Conservation (phyloP, 768 basidiomycete genomes). For the Amanita brunnescens region DNA sequence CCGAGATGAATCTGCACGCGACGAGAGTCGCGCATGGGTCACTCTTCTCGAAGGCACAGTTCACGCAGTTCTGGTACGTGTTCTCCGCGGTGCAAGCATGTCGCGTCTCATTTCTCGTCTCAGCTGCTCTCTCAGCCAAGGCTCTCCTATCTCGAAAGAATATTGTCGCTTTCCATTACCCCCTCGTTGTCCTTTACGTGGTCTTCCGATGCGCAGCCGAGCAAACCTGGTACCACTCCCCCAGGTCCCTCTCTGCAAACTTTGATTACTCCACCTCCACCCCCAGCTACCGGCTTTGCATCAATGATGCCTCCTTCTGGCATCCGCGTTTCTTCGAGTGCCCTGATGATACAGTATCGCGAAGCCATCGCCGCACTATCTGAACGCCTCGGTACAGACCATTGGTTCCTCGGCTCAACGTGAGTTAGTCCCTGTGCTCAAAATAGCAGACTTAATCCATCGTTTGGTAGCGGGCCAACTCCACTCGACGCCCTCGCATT, state of each 20-base stretch:
- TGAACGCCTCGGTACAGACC: constrained; percentile 65
- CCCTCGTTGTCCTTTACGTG: constrained; percentile 6
- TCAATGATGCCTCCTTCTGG: constrained; percentile 57
- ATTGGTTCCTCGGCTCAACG: constrained; percentile 77
- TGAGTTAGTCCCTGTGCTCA: constrained; percentile 21
- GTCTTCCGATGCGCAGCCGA: background rate
- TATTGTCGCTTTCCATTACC: constrained; percentile 24
- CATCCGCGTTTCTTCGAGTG: constrained; percentile 39
- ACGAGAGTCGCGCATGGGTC: constrained; percentile 81
- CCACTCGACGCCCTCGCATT: constrained; percentile 76
- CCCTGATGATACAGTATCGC: constrained; percentile 49
- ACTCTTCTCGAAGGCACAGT: constrained; percentile 68
- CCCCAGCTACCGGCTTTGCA: constrained; percentile 61
- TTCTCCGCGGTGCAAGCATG: constrained; percentile 1
- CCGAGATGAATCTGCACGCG: constrained; percentile 42
- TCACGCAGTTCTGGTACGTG: constrained; percentile 64
- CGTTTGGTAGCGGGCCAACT: constrained; percentile 51
- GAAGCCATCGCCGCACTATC: constrained; percentile 70
- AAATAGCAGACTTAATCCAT: background rate
- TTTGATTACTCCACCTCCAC: constrained; percentile 54
- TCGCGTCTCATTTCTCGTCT: background rate
- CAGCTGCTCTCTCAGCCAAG: constrained; percentile 44
- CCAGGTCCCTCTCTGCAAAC: constrained; percentile 33
- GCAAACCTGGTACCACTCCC: constrained; percentile 9
- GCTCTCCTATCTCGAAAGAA: constrained; percentile 30